Conservation (phyloP, 306 rosid genomes). For the Phaseolus lunatus region DNA sequence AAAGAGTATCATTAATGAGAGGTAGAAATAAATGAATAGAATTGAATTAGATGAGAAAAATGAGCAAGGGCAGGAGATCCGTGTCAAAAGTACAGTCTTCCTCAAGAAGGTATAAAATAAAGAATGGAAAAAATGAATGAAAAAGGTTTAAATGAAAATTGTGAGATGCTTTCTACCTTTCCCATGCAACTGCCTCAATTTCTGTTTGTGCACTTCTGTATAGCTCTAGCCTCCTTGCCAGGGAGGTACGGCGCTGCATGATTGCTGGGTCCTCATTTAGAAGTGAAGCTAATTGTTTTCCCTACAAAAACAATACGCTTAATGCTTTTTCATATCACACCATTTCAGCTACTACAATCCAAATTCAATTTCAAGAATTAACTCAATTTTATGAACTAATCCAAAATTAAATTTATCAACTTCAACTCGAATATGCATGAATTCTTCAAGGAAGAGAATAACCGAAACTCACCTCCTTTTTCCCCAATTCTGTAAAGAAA, state of each 20-base stretch:
- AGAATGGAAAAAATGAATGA: slow-evolving; percentile 27
- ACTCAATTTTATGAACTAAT: no score
- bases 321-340: neutral
- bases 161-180: slow-evolving; percentile 63
- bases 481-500: slow-evolving; percentile 89
- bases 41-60: slow-evolving; percentile 38
- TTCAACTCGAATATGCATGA: no score
- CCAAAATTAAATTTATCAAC: no score
- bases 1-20: neutral
- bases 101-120: slow-evolving; percentile 22
- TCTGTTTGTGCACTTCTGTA: slow-evolving; percentile 94
- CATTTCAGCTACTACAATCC: no score
- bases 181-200: slow-evolving; percentile 95
- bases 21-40: slow-evolving; percentile 8
- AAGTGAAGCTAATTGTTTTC: slow-evolving; percentile 70
- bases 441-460: slow-evolving; percentile 34
- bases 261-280: slow-evolving; percentile 96
- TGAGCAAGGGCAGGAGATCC: neutral
- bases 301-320: slow-evolving; percentile 52
- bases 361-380: no score
- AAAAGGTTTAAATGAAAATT: neutral
- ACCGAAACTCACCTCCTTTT: slow-evolving; percentile 66
- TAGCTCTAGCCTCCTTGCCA: slow-evolving; percentile 86
- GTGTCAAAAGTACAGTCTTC: neutral
- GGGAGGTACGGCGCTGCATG: slow-evolving; percentile 79